Evolutionary conservation across 2,329 filamentous ascomycete genomes (phyloP).

Genomic region (Xylariaceae sp.): DNA sequence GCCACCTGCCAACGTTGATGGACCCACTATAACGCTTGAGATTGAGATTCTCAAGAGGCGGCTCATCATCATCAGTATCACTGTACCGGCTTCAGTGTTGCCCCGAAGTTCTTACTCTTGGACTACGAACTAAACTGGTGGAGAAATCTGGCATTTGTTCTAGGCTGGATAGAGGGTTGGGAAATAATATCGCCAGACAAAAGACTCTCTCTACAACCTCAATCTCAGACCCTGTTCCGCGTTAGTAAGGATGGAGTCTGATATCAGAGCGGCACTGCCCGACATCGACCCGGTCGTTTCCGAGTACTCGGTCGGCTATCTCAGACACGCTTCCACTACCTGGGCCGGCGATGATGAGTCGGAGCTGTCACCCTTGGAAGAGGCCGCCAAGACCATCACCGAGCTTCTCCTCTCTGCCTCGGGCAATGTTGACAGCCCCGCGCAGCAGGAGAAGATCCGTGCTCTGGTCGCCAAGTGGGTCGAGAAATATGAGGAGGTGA

Average conservation of each 20-base stretch:
- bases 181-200: no score
- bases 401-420: conserved; percentile 90
- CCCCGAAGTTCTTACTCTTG: no score
- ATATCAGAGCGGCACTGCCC: conserved; percentile 78
- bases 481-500: conserved; percentile 67
- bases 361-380: conserved; percentile 69
- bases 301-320: conserved; percentile 89
- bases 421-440: conserved; percentile 61
- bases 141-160: no score
- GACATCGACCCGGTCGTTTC: conserved; percentile 84
- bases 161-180: no score
- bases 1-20: not conserved
- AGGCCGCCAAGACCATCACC: conserved; percentile 80
- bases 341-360: conserved; percentile 72
- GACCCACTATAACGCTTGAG: not conserved
- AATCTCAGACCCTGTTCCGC: no score
- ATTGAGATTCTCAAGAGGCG: not conserved
- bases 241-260: conserved; percentile 74
- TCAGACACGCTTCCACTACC: conserved; percentile 84
- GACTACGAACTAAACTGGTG: no score
- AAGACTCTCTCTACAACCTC: no score
- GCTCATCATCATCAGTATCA: no score
- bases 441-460: conserved; percentile 72
- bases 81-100: no score
- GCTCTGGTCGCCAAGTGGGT: conserved; percentile 88